Percentiles rank a stretch among this genome's conserved stretches.
Evolutionary conservation across 192 early-diverging fungal genomes (phyloP).

Genomic region (Linnemannia elongata): DNA sequence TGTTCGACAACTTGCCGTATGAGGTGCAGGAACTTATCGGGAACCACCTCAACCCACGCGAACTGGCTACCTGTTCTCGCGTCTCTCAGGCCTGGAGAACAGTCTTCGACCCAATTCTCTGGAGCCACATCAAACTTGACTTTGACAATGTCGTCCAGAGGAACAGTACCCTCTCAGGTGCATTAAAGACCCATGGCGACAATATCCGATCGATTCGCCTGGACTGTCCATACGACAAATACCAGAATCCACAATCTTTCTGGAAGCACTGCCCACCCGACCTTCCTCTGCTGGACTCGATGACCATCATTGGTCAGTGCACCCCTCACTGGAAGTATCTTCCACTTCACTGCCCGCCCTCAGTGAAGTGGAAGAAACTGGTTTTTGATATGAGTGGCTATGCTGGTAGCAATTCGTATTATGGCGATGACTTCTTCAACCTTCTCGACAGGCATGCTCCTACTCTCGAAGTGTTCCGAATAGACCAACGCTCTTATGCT

Average conservation of each 20-base stretch:
- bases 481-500: background rate
- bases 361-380: no score
- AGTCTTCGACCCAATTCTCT: background rate
- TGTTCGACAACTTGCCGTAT: background rate
- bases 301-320: no score
- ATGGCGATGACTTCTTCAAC: background rate
- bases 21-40: background rate
- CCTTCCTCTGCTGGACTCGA: no score
- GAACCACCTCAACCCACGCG: background rate
- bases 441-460: background rate
- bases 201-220: background rate
- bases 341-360: no score
- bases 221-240: no score
- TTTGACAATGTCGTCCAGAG: no score
- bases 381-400: no score
- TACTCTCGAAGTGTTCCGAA: background rate
- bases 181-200: background rate
- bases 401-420: background rate
- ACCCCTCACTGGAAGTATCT: no score
- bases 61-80: background rate
- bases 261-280: no score
- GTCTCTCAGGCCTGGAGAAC: background rate
- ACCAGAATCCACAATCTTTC: no score
- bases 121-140: background rate
- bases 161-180: background rate